phyloP scores from a whole-genome alignment of 345 rosid genomes.

The Boechera stricta region DNA sequence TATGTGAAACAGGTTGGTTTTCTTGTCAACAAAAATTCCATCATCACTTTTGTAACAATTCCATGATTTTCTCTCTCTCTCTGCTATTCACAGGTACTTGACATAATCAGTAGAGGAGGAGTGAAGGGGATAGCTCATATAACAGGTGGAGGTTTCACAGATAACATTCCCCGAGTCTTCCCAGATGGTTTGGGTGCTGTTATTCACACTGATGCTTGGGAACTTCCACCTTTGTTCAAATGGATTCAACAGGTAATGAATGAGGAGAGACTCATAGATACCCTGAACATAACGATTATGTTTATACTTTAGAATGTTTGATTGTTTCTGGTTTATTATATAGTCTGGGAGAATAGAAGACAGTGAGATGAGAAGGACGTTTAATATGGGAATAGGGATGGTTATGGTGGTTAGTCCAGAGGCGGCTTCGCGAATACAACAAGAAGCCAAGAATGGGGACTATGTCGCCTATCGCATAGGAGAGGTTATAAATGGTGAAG shows the following conservation, averaged over 20 bases:
- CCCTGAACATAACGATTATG: not conserved
- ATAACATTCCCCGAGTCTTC: constrained; percentile 86
- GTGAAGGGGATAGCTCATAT: constrained; percentile 91
- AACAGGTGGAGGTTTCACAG: constrained; percentile 95
- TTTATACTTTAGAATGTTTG: constrained; percentile 6
- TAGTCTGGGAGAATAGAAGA: constrained; percentile 85
- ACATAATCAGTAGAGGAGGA: constrained; percentile 77
- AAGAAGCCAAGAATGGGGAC: constrained; percentile 49
- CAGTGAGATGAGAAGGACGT: constrained; percentile 86
- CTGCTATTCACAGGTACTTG: constrained; percentile 60
- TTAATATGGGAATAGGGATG: constrained; percentile 96
- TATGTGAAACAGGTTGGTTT: constrained; percentile 82
- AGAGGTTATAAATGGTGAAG: constrained; percentile 69
- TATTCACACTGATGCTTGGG: constrained; percentile 71
- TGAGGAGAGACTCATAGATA: not conserved
- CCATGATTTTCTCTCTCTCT: not conserved
- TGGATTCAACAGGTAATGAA: constrained; percentile 87
- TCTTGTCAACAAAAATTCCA: not conserved
- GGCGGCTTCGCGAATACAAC: constrained; percentile 62
- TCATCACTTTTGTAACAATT: not conserved
- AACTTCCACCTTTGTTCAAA: constrained; percentile 70
- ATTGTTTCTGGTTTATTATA: not conserved
- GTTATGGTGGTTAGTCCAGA: constrained; percentile 71
- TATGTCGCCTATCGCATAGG: constrained; percentile 67
- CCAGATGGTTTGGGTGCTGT: constrained; percentile 83